Conservation (phyloP, 306 rosid genomes). For the Prinsepia uniflora region DNA sequence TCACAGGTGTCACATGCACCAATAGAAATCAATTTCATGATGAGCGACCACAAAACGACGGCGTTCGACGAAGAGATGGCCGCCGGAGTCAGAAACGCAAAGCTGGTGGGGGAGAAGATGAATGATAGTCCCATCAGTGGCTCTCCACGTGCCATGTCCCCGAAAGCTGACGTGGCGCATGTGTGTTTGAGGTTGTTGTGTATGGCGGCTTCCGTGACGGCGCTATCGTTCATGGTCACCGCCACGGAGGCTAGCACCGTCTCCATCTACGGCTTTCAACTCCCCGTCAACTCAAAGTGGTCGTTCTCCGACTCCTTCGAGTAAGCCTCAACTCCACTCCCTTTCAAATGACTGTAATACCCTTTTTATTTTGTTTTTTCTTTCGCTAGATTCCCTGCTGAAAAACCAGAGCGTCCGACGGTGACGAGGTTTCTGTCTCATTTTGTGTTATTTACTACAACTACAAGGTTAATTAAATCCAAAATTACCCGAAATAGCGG, state of each 20-base stretch:
- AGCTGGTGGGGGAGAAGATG: slow-evolving; percentile 31
- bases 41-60: slow-evolving; percentile 40
- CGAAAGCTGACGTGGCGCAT: slow-evolving; percentile 46
- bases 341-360: slow-evolving; percentile 4
- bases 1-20: too few relatives aligned
- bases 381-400: too few relatives aligned
- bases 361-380: neutral
- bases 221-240: slow-evolving; percentile 65
- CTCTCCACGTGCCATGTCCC: neutral
- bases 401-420: too few relatives aligned
- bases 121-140: slow-evolving; percentile 31
- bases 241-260: slow-evolving; percentile 55
- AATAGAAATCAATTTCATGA: neutral
- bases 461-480: too few relatives aligned
- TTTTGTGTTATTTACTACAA: too few relatives aligned
- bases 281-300: slow-evolving; percentile 79
- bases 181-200: slow-evolving; percentile 49
- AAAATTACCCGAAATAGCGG: too few relatives aligned
- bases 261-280: slow-evolving; percentile 51
- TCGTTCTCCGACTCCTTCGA: slow-evolving; percentile 63
- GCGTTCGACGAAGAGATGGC: slow-evolving; percentile 30
- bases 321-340: slow-evolving; percentile 36
- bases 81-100: slow-evolving; percentile 30
- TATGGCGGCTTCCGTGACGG: slow-evolving; percentile 42
- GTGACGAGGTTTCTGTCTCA: too few relatives aligned